Conservation (phyloP, 371 early-diverging fungal species). For the Fennellomyces sp. region DNA sequence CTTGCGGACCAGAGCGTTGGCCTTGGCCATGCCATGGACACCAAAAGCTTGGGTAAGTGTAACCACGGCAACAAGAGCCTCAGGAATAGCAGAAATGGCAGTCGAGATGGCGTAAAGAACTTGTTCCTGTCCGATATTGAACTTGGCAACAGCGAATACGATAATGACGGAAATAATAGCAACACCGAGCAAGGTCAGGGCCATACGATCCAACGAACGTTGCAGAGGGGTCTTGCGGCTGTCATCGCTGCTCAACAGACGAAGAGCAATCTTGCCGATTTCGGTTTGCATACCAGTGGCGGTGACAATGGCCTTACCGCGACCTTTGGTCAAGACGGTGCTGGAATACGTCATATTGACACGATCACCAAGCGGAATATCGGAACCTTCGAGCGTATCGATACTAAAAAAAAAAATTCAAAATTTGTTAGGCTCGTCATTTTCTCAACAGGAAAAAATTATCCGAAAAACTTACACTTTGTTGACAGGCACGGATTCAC, state of each 20-base stretch:
- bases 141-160: slow-evolving; percentile 56
- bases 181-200: slow-evolving; percentile 58
- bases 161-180: slow-evolving; percentile 56
- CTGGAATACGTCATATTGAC: slow-evolving; percentile 68
- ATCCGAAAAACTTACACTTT: slow-evolving; percentile 54
- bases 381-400: slow-evolving; percentile 27
- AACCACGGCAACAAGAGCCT: slow-evolving; percentile 92
- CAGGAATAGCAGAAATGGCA: slow-evolving; percentile 94
- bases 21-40: slow-evolving; percentile 86
- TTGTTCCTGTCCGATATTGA: slow-evolving; percentile 62
- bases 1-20: slow-evolving; percentile 85
- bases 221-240: slow-evolving; percentile 73
- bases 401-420: slow-evolving; percentile 11
- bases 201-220: slow-evolving; percentile 67
- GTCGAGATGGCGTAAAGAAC: slow-evolving; percentile 82
- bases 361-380: slow-evolving; percentile 57
- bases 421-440: too few species aligned
- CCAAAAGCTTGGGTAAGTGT: slow-evolving; percentile 93
- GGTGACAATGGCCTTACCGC: slow-evolving; percentile 76
- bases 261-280: slow-evolving; percentile 90
- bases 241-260: slow-evolving; percentile 73
- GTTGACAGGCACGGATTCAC: slow-evolving; percentile 75
- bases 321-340: slow-evolving; percentile 57
- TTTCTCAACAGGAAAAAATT: neutral
- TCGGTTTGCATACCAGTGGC: slow-evolving; percentile 86